Conservation (phyloP, 2,329 filamentous ascomycete species). For the Zopfia rhizophila region DNA sequence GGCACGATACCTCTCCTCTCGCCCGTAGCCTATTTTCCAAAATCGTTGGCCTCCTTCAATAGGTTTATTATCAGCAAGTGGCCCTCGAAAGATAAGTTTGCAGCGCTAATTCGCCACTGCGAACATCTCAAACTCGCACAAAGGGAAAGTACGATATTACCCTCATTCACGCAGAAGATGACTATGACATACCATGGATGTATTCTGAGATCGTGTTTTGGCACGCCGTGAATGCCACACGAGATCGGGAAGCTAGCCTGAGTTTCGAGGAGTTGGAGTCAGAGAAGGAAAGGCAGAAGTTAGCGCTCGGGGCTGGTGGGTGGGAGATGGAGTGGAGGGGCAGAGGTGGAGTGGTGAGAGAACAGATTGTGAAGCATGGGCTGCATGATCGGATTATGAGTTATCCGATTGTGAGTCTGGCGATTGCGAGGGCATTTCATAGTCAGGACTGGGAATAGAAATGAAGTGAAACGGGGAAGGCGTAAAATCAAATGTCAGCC, state of each 20-base stretch:
- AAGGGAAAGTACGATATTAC: slow-evolving; percentile 57
- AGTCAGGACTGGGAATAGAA: too few species aligned
- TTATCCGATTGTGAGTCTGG: slow-evolving; percentile 64
- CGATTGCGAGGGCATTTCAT: slow-evolving; percentile 61
- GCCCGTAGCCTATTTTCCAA: slow-evolving; percentile 61
- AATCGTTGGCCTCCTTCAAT: slow-evolving; percentile 54
- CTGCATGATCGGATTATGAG: slow-evolving; percentile 69
- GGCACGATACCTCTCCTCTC: slow-evolving; percentile 65
- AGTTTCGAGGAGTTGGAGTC: slow-evolving; percentile 58
- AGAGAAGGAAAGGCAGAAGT: slow-evolving; percentile 54
- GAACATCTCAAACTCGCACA: slow-evolving; percentile 44
- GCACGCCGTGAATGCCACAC: slow-evolving; percentile 65
- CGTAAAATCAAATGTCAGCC: too few species aligned
- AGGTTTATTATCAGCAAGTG: slow-evolving; percentile 62
- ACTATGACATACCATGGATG: slow-evolving; percentile 62
- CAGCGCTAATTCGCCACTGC: slow-evolving; percentile 53
- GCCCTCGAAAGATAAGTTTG: slow-evolving; percentile 62
- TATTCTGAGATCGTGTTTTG: slow-evolving; percentile 65
- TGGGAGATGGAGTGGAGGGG: slow-evolving; percentile 62
- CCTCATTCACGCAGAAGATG: slow-evolving; percentile 64
- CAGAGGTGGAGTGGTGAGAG: slow-evolving; percentile 60
- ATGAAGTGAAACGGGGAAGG: too few species aligned
- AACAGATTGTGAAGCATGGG: slow-evolving; percentile 66
- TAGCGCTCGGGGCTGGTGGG: slow-evolving; percentile 60
- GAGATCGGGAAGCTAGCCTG: slow-evolving; percentile 40